These are phyloP conservation scores for Microsporum audouinii DNA, from an alignment of 2,329 filamentous ascomycete genomes.

Conservation along the genomic window DNA sequence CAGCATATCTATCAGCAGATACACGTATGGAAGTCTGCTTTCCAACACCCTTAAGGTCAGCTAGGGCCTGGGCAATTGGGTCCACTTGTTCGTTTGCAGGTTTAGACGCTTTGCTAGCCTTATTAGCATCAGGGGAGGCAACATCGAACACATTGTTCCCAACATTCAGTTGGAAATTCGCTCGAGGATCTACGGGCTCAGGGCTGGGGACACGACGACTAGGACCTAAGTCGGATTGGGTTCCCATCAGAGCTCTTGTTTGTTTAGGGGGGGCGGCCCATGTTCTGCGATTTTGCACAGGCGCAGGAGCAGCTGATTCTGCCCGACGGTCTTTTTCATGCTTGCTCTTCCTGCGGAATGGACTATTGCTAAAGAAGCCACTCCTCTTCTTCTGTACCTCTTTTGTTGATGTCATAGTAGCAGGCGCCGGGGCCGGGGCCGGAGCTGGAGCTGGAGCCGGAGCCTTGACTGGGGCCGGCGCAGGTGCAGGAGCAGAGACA, in stretches of 20 bases:
- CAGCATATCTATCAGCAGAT: slow-evolving; percentile 90
- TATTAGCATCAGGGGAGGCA: slow-evolving; percentile 55
- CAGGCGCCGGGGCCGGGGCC: slow-evolving; percentile 20
- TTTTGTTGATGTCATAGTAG: slow-evolving; percentile 49
- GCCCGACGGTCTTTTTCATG: slow-evolving; percentile 51
- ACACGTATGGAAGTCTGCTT: slow-evolving; percentile 75
- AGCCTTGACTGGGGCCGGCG: not conserved
- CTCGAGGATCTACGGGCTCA: slow-evolving; percentile 80
- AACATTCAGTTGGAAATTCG: slow-evolving; percentile 84
- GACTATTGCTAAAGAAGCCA: slow-evolving; percentile 86
- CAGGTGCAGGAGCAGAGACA: not conserved
- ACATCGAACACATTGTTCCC: slow-evolving; percentile 96
- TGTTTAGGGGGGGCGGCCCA: slow-evolving; percentile 32
- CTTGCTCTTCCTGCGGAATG: slow-evolving; percentile 85
- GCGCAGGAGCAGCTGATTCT: slow-evolving; percentile 24
- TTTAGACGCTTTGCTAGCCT: slow-evolving; percentile 30
- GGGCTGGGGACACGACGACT: slow-evolving; percentile 44
- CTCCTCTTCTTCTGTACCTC: slow-evolving; percentile 59
- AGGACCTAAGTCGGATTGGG: slow-evolving; percentile 16
- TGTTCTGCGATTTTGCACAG: slow-evolving; percentile 38
- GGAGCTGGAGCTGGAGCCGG: not conserved
- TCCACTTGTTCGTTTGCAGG: slow-evolving; percentile 54
- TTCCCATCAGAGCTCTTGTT: slow-evolving; percentile 2
- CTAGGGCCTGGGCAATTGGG: slow-evolving; percentile 82
- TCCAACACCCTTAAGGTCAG: slow-evolving; percentile 75